A percentile compares a stretch with the other conserved stretches of the same genome.
These are phyloP conservation scores for Yamadazyma atmosphaerica DNA, from an alignment of 1,139 yeast species.

Conservation along the genomic window DNA sequence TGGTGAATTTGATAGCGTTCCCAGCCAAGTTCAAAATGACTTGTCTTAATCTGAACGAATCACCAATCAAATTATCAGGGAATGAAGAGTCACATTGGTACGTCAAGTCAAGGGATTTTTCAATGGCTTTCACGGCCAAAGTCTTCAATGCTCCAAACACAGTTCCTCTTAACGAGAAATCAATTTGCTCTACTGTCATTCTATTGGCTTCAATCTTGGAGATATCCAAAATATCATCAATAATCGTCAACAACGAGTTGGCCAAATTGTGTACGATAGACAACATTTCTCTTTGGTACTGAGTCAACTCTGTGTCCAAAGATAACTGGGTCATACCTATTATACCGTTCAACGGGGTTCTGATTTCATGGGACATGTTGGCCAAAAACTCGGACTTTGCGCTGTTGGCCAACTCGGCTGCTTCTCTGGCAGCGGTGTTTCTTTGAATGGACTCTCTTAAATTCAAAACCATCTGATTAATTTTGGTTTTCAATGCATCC, in stretches of 20 bases:
- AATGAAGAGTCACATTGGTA: conserved; percentile 83
- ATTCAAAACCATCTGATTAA: conserved; percentile 88
- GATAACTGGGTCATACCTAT: conserved; percentile 92
- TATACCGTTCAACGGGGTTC: conserved; percentile 92
- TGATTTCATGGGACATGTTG: conserved; percentile 87
- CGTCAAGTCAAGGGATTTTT: conserved; percentile 74
- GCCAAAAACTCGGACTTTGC: conserved; percentile 92
- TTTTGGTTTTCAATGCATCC: conserved; percentile 89
- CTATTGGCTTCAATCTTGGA: conserved; percentile 90
- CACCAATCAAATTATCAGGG: conserved; percentile 86
- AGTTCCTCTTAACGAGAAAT: conserved; percentile 80
- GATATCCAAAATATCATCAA: conserved; percentile 86
- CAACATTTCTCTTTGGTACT: conserved; percentile 87
- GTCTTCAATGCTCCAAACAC: conserved; percentile 88
- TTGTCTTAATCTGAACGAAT: conserved; percentile 81
- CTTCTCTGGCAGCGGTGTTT: conserved; percentile 90
- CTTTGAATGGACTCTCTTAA: conserved; percentile 86
- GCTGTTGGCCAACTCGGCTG: conserved; percentile 85
- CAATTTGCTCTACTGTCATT: conserved; percentile 89
- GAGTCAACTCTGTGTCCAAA: conserved; percentile 81
- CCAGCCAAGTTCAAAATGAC: conserved; percentile 83
- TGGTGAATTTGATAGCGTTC: conserved; percentile 85
- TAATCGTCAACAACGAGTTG: conserved; percentile 77
- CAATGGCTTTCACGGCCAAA: conserved; percentile 84
- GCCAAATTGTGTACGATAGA: conserved; percentile 86